Base-by-base conservation (phyloP, 2,329 filamentous ascomycete species). In the Colletotrichum eleusines region DNA sequence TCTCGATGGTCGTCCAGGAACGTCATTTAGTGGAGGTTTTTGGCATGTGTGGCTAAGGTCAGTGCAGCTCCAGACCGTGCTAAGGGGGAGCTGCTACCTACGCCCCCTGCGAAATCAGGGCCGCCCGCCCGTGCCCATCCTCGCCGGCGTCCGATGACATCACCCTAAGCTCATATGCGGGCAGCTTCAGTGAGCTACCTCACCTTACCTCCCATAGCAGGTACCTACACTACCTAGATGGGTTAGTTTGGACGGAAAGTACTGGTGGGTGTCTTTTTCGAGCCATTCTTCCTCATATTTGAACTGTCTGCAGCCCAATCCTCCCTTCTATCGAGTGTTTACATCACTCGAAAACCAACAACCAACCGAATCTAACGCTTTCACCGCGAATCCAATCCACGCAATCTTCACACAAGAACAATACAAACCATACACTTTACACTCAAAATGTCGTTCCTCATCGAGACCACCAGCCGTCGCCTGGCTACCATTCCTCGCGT, bases 381-480 rank as follows among this genome's bases (percentile, higher is more conserved):
- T 28, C 33, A 48, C 40, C 20, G 48, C 46, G 11, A n/a, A 58
- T 18, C 11, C 8, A 38, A 59, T 28, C 59, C 23, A 31, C 28
- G 33, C 35, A 57, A 31, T 16, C n/a, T 20, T 5, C n/a, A 48
- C 35, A 51, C 48, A 71, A 66, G 5, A 35, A 33, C 12, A 46
- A 63, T 5, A 66, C 54, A 42, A 23, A 51, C 23, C 1, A 28
- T 16, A 28, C 20, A 53, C 26, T 20, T 18, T 28, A 66, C 50
- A 58, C 18, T 44, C 69, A 76, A 60, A 72, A 89, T 90, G 87
- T 88, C 87, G 62, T 86, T 86, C 80, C 79, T 89, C 80, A 83
- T 85, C 71, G 78, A 86, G 76, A 77, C 80, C 71, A 75, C 82
- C 73, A 70, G 80, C 74, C 84, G 86, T 78, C 83, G 84, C 63